Base-by-base conservation (phyloP, 768 basidiomycete genomes). In the Daedaleopsis nitida region DNA sequence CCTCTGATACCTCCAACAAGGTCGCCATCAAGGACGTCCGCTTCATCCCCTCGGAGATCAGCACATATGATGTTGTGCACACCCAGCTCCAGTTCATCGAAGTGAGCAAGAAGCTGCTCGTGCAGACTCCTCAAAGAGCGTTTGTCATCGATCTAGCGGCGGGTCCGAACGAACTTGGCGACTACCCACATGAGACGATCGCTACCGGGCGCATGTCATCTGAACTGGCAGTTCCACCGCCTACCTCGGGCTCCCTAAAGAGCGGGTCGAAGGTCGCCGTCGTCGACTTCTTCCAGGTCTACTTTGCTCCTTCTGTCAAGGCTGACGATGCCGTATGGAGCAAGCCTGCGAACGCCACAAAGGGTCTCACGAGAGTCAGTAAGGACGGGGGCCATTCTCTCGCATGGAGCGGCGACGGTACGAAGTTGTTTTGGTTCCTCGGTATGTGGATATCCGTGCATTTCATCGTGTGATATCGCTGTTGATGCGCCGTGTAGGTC, bases 341-440 rank as follows among this genome's bases (percentile, higher is more conserved):
- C 50, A 87, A 84, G 66, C 89, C 89, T 11, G 85, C 79, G 0
- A 87, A 87, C 67, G 83, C 88, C 3, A 86, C 88, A 1, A 77
- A 77, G 32, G 84, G 84, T 2, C 69, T 90, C 58, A 80, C 80
- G 4, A 80, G 89, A 37, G 59, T 91, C 59, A 90, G 89, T 66
- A 67, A 88, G 64, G 88, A 91, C 70, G 89, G 89, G 17, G 89
- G 88, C 0, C 89, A 91, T 66, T 86, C 87, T 68, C 69, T 91
- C 39, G 78, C 83, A 2, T 86, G 83, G 76, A 87, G 83, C 37
- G 68, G 80, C 12, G 86, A 90, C 68, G 89, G 89, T 17, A 82
- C 78, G 56, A 84, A 76, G 35, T 57, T 91, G 37, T 88, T 89
- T 63, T 91, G 89, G 89, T 82, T 91, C 72, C 78, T 91, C 34